phyloP scores from a whole-genome alignment of 768 basidiomycete species.

The Rhodotorula toruloides region DNA sequence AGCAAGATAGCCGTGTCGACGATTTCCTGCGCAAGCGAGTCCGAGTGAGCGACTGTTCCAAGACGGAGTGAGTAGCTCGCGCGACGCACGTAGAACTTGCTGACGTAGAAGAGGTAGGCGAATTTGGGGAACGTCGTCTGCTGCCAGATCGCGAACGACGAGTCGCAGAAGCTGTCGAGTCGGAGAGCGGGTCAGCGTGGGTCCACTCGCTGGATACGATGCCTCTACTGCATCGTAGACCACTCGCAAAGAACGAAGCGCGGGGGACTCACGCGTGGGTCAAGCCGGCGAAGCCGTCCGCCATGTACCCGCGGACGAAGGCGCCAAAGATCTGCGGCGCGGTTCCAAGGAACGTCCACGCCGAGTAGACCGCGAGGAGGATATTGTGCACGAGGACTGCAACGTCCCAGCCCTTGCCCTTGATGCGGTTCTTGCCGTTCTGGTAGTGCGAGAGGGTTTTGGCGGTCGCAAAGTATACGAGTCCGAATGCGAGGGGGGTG shows the following conservation, averaged over 20 bases:
- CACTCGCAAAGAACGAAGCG: too few species aligned
- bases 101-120: conserved; percentile 35
- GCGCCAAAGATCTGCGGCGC: conserved; percentile 30
- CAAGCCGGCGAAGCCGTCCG: conserved; percentile 22
- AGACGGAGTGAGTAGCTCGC: background rate
- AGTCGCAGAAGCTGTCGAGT: conserved; percentile 39
- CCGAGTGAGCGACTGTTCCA: too few species aligned
- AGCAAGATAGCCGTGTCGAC: conserved; percentile 42
- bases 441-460: conserved; percentile 33
- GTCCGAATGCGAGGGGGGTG: conserved; percentile 38
- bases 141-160: conserved; percentile 23
- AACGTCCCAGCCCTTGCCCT: conserved; percentile 31
- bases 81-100: conserved; percentile 34
- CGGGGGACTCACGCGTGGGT: too few species aligned
- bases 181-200: conserved; percentile 12
- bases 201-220: background rate
- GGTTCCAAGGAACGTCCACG: conserved; percentile 39
- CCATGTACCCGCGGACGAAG: conserved; percentile 23
- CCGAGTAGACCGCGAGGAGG: conserved; percentile 40
- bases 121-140: conserved; percentile 18
- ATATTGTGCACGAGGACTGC: conserved; percentile 42
- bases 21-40: background rate
- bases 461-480: conserved; percentile 38
- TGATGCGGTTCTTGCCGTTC: conserved; percentile 37
- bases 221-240: too few species aligned